Conservation (phyloP, 1,139 yeast genomes). For the Hemisphaericaspora lyxosophila region DNA sequence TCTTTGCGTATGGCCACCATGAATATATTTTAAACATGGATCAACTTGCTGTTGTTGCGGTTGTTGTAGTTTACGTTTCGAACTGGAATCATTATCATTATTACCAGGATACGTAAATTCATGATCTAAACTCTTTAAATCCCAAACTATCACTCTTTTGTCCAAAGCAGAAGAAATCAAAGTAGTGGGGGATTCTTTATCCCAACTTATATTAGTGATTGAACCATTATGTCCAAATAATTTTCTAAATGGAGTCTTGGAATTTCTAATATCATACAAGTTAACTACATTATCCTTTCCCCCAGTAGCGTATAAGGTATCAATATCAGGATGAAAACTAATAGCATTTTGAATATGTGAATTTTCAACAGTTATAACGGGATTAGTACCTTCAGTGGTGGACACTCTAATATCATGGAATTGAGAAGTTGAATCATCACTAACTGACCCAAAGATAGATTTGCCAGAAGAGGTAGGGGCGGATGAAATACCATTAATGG, state of each 20-base stretch:
- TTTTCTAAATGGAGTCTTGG: constrained; percentile 45
- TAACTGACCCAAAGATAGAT: constrained; percentile 63
- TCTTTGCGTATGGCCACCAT: constrained; percentile 59
- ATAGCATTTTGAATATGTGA: constrained; percentile 50
- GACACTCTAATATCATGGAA: constrained; percentile 64
- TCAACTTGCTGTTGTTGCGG: constrained; percentile 37
- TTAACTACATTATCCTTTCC: constrained; percentile 53
- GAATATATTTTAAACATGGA: constrained; percentile 60
- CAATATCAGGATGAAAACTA: constrained; percentile 47
- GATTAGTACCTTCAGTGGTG: constrained; percentile 31
- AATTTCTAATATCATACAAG: constrained; percentile 52
- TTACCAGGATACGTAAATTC: constrained; percentile 40
- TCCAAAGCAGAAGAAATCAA: constrained; percentile 53
- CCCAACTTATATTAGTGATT: constrained; percentile 42
- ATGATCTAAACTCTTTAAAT: constrained; percentile 44
- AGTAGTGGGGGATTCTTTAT: constrained; percentile 32
- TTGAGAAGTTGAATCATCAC: constrained; percentile 69
- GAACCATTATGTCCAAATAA: constrained; percentile 51
- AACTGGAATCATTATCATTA: constrained; percentile 15
- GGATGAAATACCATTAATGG: constrained; percentile 54
- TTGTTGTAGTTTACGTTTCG: constrained; percentile 22
- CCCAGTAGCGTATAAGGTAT: constrained; percentile 50
- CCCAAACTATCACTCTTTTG: constrained; percentile 52
- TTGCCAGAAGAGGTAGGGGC: constrained; percentile 30
- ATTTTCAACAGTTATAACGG: constrained; percentile 44